Base-by-base conservation (phyloP, 768 basidiomycete species). In the Dentipellis fragilis region DNA sequence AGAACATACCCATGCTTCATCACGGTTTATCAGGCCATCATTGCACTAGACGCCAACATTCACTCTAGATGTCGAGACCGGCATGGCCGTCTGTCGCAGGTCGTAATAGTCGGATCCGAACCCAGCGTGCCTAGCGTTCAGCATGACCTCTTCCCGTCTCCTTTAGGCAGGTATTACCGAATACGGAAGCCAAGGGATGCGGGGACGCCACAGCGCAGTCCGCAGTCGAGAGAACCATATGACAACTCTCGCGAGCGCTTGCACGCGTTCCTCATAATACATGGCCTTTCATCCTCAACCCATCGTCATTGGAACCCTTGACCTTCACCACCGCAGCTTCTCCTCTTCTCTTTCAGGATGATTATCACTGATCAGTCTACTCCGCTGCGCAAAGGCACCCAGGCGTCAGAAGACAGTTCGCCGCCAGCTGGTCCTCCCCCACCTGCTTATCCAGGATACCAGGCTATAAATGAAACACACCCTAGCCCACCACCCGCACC, bases 361-460 rank as follows among this genome's bases (percentile, higher is more conserved):
- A 54, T 54, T 14, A 29, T 54, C 34, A 9, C 19, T 14, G 54
- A 54, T 29, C 38, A 51, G 34, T 22, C 4, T 8, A 9, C 40
- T n/a, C 10, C 42, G 14, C 22, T 35, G 40, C 37, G 21, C 21
- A 54, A 57, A 35, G 21, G 19, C 29, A 10, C 19, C 51, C 36
- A 38, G 35, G 40, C 10, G 10, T 9, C 58, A 21, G 46, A 50
- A 19, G 29, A 52, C 17, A 36, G 23, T 4, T 19, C 19, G 7
- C n/a, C 16, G 14, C 23, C 16, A 22, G 22, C 47, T 21, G 23
- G 38, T 42, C 16, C 40, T 12, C 42, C 54, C 17, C 57, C 59
- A 2, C 59, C 46, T 17, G 57, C 59, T 10, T 60, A 60, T 23
- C 19, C 34, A 16, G 52, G 29, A 37, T 35, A 54, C 21, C 51